Base-by-base conservation (phyloP, 306 rosid genomes). In the Casuarina glauca region DNA sequence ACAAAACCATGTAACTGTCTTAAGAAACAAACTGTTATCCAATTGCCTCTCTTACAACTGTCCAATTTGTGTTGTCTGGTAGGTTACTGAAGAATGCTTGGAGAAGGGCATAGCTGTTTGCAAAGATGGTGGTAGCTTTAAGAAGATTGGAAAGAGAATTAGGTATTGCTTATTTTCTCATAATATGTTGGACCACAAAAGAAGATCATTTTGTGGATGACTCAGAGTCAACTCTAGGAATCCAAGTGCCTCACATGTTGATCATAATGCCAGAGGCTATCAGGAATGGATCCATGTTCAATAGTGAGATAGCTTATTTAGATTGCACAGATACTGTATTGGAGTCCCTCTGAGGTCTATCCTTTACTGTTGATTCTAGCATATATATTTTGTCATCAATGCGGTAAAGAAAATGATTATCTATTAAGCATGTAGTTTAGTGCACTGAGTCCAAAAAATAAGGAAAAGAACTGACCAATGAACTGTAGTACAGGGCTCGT, bases 101-200 rank as follows among this genome's bases (percentile, higher is more conserved):
- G 99, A 91, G 82, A 95, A 77, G 76, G 97, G 97, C 80, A 95
- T 95, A 85, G 91, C 97, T 69, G 88, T 86, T 74, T 95, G 99
- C 91, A 89, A 87, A 83, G 97, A 89, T 72, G 99, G 99, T 84
- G 93, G 87, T 73, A 85, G 87, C 78, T 95, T 91, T 84, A 93
- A 83, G 75, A 93, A 93, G 89, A 93, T 95, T 81, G 99, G 99
- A 77, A 95, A 95, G 83, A 88, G 79, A 84, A 93, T 95, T 73
- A 93, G 99, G 99, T 95, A 82, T 19, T 10, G 9, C 58, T 41
- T 63, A 45, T 78, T 48, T 46, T 42, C 71, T 17, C 44, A n/a
- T 68, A 42, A 15, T 82, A 60, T 58, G 15, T 76, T 78, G 53
- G 71, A 74, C 60, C 48, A 49, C 15, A 64, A 39, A 26, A 57